Evolutionary conservation across 768 basidiomycete species (phyloP).

Genomic region (Leccinellum luteum): DNA sequence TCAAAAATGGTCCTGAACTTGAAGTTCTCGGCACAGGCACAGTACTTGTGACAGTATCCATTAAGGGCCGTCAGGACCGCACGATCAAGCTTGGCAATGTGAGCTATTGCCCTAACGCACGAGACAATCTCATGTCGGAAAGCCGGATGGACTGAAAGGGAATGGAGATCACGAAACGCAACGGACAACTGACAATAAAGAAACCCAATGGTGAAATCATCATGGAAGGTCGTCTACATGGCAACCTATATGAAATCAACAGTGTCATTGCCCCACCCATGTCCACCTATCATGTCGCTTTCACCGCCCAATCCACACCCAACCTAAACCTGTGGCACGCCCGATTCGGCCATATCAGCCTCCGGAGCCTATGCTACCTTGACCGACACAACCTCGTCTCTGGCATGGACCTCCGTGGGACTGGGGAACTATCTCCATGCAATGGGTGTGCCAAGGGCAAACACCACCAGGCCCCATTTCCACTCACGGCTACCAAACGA

Average conservation of each 20-base stretch:
- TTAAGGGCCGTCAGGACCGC: neutral
- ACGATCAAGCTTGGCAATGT: constrained; percentile 7
- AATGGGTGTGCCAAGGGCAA: constrained; percentile 9
- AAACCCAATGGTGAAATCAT: neutral
- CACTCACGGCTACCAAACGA: neutral
- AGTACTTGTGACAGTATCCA: neutral
- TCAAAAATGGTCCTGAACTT: constrained; percentile 5
- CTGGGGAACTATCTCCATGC: neutral
- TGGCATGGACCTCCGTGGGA: constrained; percentile 4
- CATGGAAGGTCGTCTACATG: constrained; percentile 6
- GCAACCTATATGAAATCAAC: constrained; percentile 11
- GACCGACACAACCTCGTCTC: constrained; percentile 3
- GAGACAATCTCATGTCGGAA: constrained; percentile 5
- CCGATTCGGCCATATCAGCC: constrained; percentile 4
- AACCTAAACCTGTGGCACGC: constrained; percentile 13
- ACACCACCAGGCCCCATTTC: constrained; percentile 11
- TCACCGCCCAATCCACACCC: neutral
- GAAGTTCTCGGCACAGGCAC: neutral
- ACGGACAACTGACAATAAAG: neutral
- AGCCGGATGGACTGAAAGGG: constrained; percentile 3
- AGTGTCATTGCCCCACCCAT: constrained; percentile 1
- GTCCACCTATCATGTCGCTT: neutral
- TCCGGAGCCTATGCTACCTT: constrained; percentile 2
- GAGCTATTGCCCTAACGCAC: constrained; percentile 7
- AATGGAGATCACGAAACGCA: constrained; percentile 6